Evolutionary conservation across 345 rosid species (phyloP).

Genomic region (Lepidium africanum): DNA sequence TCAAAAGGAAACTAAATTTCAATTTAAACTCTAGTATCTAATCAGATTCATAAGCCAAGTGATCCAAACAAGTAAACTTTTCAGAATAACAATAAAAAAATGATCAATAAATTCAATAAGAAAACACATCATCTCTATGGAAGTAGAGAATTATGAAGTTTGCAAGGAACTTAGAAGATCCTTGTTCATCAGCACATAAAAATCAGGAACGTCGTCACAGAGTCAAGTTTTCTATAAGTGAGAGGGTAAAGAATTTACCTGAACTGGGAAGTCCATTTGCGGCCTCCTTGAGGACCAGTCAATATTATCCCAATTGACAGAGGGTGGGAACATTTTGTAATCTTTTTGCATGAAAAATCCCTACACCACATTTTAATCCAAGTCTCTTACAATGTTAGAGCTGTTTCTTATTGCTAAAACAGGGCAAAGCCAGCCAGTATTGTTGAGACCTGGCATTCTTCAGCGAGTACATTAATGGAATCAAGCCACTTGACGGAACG

Average conservation of each 20-base stretch:
- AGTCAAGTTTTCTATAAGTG: not conserved
- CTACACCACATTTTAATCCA: conserved; percentile 31
- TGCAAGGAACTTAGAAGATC: not conserved
- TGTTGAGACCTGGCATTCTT: conserved; percentile 71
- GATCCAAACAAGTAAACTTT: not conserved
- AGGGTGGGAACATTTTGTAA: conserved; percentile 99
- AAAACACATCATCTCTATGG: not conserved
- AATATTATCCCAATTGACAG: conserved; percentile 88
- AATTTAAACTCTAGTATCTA: not conserved
- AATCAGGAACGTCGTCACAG: not conserved
- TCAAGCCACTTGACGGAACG: conserved; percentile 99
- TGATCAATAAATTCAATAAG: not conserved
- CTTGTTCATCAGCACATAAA: not conserved
- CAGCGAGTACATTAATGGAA: conserved; percentile 65
- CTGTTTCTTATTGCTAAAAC: not conserved
- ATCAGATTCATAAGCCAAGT: not conserved
- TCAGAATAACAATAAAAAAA: not conserved
- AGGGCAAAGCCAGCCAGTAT: not conserved
- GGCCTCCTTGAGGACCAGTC: conserved; percentile 88
- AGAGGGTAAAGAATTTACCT: conserved; percentile 38
- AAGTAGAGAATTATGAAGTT: not conserved
- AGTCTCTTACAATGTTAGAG: conserved; percentile 4
- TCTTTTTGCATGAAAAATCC: conserved; percentile 98
- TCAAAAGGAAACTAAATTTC: not conserved
- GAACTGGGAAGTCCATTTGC: conserved; percentile 97